Evolutionary conservation across 148 eudicot genomes (phyloP).

Genomic region (Dysphania ambrosioides): DNA sequence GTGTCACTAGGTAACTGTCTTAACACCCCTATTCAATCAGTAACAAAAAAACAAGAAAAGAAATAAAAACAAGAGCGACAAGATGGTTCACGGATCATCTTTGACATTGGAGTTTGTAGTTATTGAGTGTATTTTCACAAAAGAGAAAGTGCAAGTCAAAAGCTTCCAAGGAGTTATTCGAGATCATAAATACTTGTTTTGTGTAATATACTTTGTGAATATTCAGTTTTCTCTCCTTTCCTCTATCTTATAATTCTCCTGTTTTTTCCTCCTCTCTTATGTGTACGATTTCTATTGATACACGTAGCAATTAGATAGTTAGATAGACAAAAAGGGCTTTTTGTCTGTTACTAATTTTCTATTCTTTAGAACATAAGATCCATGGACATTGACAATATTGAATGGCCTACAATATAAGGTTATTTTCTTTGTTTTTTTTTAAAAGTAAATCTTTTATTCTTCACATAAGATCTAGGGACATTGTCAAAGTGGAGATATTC

Average conservation of each 20-base stretch:
- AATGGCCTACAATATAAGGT: no score
- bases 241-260: neutral
- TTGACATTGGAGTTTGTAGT: no score
- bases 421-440: no score
- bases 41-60: neutral
- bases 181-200: slow-evolving; percentile 17
- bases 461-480: no score
- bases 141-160: slow-evolving; percentile 10
- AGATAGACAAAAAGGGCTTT: neutral
- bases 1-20: neutral
- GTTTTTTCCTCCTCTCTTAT: neutral
- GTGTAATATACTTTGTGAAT: slow-evolving; percentile 21
- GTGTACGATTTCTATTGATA: no score
- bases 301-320: no score
- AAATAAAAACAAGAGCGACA: neutral
- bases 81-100: slow-evolving; percentile 31
- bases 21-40: neutral
- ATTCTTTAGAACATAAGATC: no score
- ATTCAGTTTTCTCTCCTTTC: neutral
- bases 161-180: slow-evolving; percentile 19
- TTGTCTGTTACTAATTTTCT: no score
- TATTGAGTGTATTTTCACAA: slow-evolving; percentile 2
- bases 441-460: no score
- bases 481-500: no score
- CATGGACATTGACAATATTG: no score